Evolutionary conservation across 2,329 filamentous ascomycete genomes (phyloP), one percentile per base, ranked within the genome.

Genomic region (Sporothrix pseudoabietina): DNA sequence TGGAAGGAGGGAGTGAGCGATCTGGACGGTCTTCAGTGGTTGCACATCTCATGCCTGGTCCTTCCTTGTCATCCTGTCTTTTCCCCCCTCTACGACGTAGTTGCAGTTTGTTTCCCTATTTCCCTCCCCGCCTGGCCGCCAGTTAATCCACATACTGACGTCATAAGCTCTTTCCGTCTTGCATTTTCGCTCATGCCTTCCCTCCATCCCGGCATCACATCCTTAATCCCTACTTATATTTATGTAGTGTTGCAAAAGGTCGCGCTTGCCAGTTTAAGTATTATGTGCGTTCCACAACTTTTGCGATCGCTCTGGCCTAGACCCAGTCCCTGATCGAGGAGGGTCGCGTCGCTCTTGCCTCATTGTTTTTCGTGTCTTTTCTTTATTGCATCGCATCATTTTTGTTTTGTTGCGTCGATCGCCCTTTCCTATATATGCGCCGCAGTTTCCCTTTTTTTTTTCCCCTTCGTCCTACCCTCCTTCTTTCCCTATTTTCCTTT

Each of bases 371-470:
- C 12, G 14, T 68, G 41, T 22, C 16, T 30, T 35, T 35, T 2
- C 35, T 26, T 26, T 22, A 32, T 39, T 35, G 26, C 57, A 63
- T 71, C 69, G 52, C 69, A 71, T 61, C 68, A 70, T 59, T 61
- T 30, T 61, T 4, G 44, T 54, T 39, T 52, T 55, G 66, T 39
- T 52, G 54, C 22, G 69, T 59, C 69, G 54, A 47, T 71, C 69
- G 69, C 39, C 16, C 54, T 61, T 71, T 71, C 69, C 69, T 71
- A 71, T 71, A 71, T 71, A 55, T 26, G 47, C 68, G 9, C 32
- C n/a, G 69, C 54, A 47, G 49, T 52, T 52, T 35, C 66, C 19
- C 44, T 55, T 14, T 39, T 54, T 10, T 26, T 26, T 26, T 26
- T n/a, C n/a, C n/a, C 26, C 26, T 41, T 26, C 47, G 26, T 19